Evolutionary conservation across 2,329 filamentous ascomycete genomes (phyloP).

Genomic region (Botryotinia calthae): DNA sequence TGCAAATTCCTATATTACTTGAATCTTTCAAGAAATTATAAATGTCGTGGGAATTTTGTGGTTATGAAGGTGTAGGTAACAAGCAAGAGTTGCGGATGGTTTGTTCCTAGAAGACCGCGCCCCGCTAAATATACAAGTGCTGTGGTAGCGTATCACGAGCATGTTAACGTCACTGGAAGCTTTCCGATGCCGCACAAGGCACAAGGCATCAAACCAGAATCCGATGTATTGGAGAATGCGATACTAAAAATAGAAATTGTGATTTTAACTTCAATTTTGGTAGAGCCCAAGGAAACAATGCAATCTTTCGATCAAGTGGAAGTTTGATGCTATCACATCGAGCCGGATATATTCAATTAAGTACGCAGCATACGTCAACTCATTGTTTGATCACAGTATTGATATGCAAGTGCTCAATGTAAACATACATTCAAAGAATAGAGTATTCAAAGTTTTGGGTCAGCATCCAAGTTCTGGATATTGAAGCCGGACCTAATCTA

Average conservation of each 20-base stretch:
- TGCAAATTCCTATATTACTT: not conserved
- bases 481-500: slow-evolving; percentile 29
- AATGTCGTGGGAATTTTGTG: slow-evolving; percentile 9
- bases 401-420: not conserved
- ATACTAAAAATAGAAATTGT: not conserved
- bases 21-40: not conserved
- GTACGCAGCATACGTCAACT: not conserved
- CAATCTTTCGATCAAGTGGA: too few relatives aligned
- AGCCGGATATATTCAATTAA: not conserved
- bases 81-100: slow-evolving; percentile 1
- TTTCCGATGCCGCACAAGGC: slow-evolving; percentile 2
- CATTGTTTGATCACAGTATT: not conserved
- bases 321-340: not conserved
- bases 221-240: not conserved
- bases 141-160: not conserved
- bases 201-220: not conserved
- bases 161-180: slow-evolving; percentile 5
- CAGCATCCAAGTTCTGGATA: slow-evolving; percentile 13
- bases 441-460: slow-evolving; percentile 19
- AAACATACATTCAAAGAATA: slow-evolving; percentile 5
- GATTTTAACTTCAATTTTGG: not conserved
- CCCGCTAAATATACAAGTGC: slow-evolving; percentile 12
- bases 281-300: too few relatives aligned
- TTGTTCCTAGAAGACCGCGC: not conserved
- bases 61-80: slow-evolving; percentile 1